These are phyloP conservation scores for Albizia julibrissin DNA, from an alignment of 306 rosid genomes.

Conservation along the genomic window DNA sequence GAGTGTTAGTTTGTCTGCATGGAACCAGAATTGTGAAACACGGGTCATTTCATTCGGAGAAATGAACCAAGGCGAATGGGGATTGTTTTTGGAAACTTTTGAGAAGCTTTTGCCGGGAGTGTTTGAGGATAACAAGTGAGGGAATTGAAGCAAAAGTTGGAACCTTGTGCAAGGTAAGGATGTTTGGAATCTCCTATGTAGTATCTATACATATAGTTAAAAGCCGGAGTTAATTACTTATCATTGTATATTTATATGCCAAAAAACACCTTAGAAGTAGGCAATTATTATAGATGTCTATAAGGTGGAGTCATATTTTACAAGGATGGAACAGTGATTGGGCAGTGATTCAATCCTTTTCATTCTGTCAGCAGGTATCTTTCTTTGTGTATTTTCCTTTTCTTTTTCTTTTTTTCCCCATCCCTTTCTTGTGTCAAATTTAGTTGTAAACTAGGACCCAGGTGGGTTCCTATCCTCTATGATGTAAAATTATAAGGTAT, in stretches of 20 bases:
- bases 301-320: constrained; percentile 13
- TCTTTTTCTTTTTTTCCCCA: background rate
- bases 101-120: constrained; percentile 49
- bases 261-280: constrained; percentile 37
- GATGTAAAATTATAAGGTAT: constrained; percentile 35
- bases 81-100: constrained; percentile 58
- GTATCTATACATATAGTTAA: background rate
- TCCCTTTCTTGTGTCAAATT: constrained; percentile 30
- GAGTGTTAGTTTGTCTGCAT: constrained; percentile 25
- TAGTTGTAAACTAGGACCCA: constrained; percentile 33
- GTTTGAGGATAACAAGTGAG: constrained; percentile 47
- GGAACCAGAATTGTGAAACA: constrained; percentile 34
- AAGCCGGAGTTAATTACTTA: constrained; percentile 30
- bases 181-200: background rate
- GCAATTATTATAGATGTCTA: constrained; percentile 53
- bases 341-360: constrained; percentile 66
- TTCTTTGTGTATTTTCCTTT: background rate
- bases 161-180: constrained; percentile 54
- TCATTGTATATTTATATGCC: constrained; percentile 49
- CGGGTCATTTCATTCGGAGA: constrained; percentile 67
- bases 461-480: constrained; percentile 24
- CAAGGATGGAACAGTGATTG: constrained; percentile 63
- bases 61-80: constrained; percentile 68
- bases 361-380: constrained; percentile 23
- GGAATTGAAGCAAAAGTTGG: constrained; percentile 54